Evolutionary conservation across 2,329 filamentous ascomycete genomes (phyloP).

Genomic region (Alternaria triticimaculans): DNA sequence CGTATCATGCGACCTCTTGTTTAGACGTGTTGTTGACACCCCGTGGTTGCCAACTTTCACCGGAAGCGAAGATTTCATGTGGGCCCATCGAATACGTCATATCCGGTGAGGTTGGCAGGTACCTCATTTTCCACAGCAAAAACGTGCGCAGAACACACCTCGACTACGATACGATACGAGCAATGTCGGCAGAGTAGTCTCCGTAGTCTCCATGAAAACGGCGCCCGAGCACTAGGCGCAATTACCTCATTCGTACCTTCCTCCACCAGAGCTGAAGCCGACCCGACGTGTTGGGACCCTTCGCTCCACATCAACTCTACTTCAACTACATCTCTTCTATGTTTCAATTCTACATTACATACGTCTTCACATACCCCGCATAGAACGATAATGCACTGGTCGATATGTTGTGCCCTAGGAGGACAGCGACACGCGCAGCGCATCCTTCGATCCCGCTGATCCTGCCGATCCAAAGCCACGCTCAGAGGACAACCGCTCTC

Average conservation of each 20-base stretch:
- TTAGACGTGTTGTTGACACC: neutral
- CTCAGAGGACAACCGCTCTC: conserved; percentile 10
- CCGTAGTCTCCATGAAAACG: conserved; percentile 3
- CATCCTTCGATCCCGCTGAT: conserved; percentile 12
- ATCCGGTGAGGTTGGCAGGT: no score
- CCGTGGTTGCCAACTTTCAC: accelerated
- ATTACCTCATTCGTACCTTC: conserved; percentile 14
- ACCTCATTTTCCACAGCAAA: neutral
- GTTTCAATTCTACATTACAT: neutral
- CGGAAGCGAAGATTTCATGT: neutral
- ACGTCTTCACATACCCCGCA: neutral
- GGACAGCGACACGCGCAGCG: conserved; percentile 1
- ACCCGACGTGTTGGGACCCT: conserved; percentile 20
- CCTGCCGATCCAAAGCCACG: conserved; percentile 6
- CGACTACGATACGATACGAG: neutral
- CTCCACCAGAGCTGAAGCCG: conserved; percentile 20
- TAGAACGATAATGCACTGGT: neutral
- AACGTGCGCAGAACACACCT: no score
- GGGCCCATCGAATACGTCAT: neutral
- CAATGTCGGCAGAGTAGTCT: conserved; percentile 9
- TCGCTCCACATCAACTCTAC: conserved; percentile 9
- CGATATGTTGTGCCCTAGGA: neutral
- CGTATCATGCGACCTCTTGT: neutral
- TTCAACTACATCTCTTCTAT: conserved; percentile 14
- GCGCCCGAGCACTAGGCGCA: conserved; percentile 9